phyloP scores from a whole-genome alignment of 164 flowering plant species.

The Berberis vulgaris region DNA sequence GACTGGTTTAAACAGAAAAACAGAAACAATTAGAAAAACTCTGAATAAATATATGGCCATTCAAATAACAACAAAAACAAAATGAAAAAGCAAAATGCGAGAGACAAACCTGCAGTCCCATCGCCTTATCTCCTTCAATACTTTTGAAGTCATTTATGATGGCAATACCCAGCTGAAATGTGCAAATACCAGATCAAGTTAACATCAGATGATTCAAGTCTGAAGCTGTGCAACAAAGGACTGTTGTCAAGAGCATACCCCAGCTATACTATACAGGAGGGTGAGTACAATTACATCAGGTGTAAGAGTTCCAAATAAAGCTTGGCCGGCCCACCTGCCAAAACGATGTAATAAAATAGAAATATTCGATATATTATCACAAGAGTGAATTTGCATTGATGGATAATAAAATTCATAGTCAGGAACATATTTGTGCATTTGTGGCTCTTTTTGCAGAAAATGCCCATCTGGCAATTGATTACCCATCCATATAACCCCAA shows the following conservation, averaged over 20 bases:
- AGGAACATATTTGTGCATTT: no score
- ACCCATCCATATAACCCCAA: no score
- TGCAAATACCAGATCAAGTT: slow-evolving; percentile 4
- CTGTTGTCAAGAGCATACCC: slow-evolving; percentile 42
- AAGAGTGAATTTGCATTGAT: not conserved
- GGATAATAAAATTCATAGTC: not conserved
- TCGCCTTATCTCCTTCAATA: slow-evolving; percentile 85
- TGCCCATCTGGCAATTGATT: no score
- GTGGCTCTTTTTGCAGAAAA: no score
- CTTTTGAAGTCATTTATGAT: slow-evolving; percentile 97
- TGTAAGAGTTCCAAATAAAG: slow-evolving; percentile 91
- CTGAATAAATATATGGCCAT: not conserved
- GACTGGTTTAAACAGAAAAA: slow-evolving; percentile 39
- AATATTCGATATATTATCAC: not conserved
- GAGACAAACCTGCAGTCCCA: slow-evolving; percentile 75
- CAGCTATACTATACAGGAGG: slow-evolving; percentile 89
- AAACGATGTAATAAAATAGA: not conserved
- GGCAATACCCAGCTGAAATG: slow-evolving; percentile 82
- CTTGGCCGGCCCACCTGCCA: slow-evolving; percentile 99
- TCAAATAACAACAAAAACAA: not conserved
- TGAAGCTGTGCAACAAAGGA: not conserved
- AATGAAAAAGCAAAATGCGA: not conserved
- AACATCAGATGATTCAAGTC: not conserved
- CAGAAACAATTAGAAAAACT: not conserved
- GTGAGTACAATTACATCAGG: slow-evolving; percentile 86